Evolutionary conservation across 2,329 filamentous ascomycete genomes (phyloP).

Genomic region (Fusarium paranaense): DNA sequence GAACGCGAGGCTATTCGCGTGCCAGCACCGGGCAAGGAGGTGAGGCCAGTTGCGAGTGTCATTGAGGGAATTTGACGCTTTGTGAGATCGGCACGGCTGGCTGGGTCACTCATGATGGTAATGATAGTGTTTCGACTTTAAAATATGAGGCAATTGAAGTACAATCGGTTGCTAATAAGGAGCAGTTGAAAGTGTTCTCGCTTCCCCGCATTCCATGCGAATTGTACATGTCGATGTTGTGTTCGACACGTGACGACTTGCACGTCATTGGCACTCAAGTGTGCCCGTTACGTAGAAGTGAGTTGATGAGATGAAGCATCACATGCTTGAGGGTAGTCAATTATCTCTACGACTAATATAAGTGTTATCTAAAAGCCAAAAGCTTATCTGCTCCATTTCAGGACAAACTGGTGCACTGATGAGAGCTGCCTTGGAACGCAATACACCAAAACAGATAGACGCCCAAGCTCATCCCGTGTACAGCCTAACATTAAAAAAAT

Average conservation of each 20-base stretch:
- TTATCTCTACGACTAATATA: not conserved
- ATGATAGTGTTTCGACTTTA: not conserved
- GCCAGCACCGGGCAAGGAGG: not conserved
- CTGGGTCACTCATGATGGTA: conserved; percentile 3
- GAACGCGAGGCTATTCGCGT: not conserved
- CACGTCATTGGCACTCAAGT: not conserved
- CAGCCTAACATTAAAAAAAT: not conserved
- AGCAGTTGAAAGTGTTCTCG: not conserved
- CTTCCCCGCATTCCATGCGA: not conserved
- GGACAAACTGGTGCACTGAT: not conserved
- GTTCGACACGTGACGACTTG: not conserved
- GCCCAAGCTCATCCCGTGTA: not conserved
- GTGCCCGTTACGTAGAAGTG: not conserved
- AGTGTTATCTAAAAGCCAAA: not conserved
- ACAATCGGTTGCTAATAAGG: not conserved
- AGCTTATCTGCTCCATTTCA: not conserved
- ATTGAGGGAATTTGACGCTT: conserved; percentile 28
- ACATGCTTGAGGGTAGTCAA: not conserved
- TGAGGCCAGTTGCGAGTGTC: conserved; percentile 1
- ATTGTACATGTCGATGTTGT: not conserved
- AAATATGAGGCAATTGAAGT: not conserved
- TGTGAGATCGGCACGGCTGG: conserved; percentile 8
- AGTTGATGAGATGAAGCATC: not conserved
- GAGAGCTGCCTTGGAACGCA: not conserved
- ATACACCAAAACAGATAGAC: not conserved